Conservation (phyloP, 2,329 filamentous ascomycete species). For the Geosmithia putterillii region DNA sequence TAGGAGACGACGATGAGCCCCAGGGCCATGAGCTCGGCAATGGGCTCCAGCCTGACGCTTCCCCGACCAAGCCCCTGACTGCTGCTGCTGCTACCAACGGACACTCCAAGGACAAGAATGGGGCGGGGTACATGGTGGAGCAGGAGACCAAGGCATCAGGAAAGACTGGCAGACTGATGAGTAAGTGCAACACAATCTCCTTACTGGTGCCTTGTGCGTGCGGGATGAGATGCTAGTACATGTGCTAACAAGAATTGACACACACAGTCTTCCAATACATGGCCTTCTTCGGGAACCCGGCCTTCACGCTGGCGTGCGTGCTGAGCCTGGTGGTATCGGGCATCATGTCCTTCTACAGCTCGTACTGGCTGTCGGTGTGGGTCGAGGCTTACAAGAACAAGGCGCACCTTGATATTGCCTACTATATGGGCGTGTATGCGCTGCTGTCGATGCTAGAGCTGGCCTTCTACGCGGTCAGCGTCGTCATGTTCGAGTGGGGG, state of each 20-base stretch:
- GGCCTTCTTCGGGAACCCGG: constrained; percentile 33
- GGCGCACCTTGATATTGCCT: constrained; percentile 29
- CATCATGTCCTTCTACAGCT: constrained; percentile 26
- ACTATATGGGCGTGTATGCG: constrained; percentile 41
- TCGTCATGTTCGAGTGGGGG: constrained; percentile 38
- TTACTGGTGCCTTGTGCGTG: no score
- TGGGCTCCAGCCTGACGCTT: background rate
- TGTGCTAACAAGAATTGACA: background rate
- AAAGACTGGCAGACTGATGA: constrained; percentile 28
- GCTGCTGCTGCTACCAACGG: constrained; percentile 37
- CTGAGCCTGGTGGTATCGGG: constrained; percentile 26
- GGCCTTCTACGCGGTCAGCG: constrained; percentile 25
- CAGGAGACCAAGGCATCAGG: constrained; percentile 35
- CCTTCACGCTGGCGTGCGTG: constrained; percentile 26
- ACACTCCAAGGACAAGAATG: constrained; percentile 34
- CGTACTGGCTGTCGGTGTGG: constrained; percentile 39
- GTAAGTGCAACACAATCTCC: no score
- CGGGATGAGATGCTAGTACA: no score
- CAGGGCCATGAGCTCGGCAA: background rate
- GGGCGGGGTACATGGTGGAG: constrained; percentile 23
- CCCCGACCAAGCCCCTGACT: background rate
- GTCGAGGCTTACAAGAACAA: constrained; percentile 35
- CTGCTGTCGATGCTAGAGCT: constrained; percentile 29
- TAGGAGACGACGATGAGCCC: background rate
- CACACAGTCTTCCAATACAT: constrained; percentile 38